A percentile compares a stretch with the other conserved stretches of the same genome.
Conservation (phyloP, 2,329 filamentous ascomycete species). For the Ceratocystis albifundus region DNA sequence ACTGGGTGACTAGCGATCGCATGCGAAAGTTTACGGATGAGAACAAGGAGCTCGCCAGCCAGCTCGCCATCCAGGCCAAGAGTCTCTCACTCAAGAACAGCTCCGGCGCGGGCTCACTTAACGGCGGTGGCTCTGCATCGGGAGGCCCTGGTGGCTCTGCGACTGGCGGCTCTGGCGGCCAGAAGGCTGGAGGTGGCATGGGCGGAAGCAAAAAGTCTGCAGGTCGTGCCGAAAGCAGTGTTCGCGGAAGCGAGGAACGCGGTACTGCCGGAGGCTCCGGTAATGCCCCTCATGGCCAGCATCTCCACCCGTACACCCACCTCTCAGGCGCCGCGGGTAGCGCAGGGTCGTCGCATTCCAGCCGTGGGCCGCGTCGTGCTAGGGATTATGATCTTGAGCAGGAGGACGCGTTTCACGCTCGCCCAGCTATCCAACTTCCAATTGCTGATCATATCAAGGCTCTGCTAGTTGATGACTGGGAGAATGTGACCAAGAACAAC, state of each 20-base stretch:
- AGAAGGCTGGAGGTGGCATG: constrained; percentile 25
- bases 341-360: constrained; percentile 42
- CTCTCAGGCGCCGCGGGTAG: constrained; percentile 59
- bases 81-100: constrained; percentile 42
- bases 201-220: constrained; percentile 36
- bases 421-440: constrained; percentile 73
- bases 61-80: constrained; percentile 58
- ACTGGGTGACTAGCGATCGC: constrained; percentile 91
- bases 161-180: background rate
- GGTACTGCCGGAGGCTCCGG: constrained; percentile 60
- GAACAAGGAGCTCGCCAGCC: constrained; percentile 76
- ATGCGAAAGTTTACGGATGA: constrained; percentile 90
- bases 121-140: constrained; percentile 54
- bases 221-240: constrained; percentile 57
- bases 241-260: constrained; percentile 67
- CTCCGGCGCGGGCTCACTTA: constrained; percentile 38
- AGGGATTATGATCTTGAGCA: constrained; percentile 75
- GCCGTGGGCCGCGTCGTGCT: constrained; percentile 59
- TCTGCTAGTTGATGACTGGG: constrained; percentile 94
- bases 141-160: constrained; percentile 59
- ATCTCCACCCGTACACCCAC: constrained; percentile 36
- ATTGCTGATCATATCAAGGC: constrained; percentile 86
- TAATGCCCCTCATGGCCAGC: constrained; percentile 43
- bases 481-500: constrained; percentile 92
- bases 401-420: constrained; percentile 78